A percentile compares a stretch with the other conserved stretches of the same genome.
phyloP scores from a whole-genome alignment of 805 yeast species.

The Lachancea sp. region DNA sequence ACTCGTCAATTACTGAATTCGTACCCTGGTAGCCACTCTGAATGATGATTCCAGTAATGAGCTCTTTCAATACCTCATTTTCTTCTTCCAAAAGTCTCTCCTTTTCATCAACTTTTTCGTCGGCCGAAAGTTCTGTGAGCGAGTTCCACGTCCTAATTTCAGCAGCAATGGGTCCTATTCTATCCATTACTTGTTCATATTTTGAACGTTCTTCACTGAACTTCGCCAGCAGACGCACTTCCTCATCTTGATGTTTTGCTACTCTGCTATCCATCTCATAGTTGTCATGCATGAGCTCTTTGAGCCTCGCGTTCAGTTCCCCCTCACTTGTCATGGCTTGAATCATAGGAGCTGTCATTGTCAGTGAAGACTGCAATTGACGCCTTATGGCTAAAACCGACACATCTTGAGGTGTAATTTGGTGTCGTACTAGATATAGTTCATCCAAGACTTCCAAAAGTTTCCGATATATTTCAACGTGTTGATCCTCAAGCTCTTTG shows the following conservation, averaged over 20 bases:
- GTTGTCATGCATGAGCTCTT: slow-evolving; percentile 16
- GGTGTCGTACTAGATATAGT: slow-evolving; percentile 22
- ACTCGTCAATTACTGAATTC: slow-evolving; percentile 1
- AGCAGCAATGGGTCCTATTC: neutral
- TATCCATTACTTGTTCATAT: slow-evolving; percentile 1
- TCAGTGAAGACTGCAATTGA: slow-evolving; percentile 8
- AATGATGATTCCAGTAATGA: slow-evolving; percentile 4
- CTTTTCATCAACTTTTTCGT: neutral
- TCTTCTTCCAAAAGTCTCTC: neutral
- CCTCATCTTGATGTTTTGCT: slow-evolving; percentile 5
- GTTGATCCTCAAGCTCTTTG: slow-evolving; percentile 23
- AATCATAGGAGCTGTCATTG: slow-evolving; percentile 7
- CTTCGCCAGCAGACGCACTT: neutral
- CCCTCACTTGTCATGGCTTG: slow-evolving; percentile 3
- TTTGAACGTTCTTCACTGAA: neutral
- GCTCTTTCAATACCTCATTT: slow-evolving; percentile 6
- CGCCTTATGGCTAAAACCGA: slow-evolving; percentile 5
- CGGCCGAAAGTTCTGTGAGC: neutral
- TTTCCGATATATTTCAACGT: slow-evolving; percentile 31
- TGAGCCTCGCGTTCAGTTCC: slow-evolving; percentile 5
- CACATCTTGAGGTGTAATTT: slow-evolving; percentile 3
- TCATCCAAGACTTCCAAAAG: slow-evolving; percentile 32
- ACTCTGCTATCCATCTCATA: slow-evolving; percentile 16
- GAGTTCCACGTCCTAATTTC: neutral
- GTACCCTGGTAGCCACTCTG: slow-evolving; percentile 10